Evolutionary conservation across 345 rosid species (phyloP).

Genomic region (Dipteronia sinensis): DNA sequence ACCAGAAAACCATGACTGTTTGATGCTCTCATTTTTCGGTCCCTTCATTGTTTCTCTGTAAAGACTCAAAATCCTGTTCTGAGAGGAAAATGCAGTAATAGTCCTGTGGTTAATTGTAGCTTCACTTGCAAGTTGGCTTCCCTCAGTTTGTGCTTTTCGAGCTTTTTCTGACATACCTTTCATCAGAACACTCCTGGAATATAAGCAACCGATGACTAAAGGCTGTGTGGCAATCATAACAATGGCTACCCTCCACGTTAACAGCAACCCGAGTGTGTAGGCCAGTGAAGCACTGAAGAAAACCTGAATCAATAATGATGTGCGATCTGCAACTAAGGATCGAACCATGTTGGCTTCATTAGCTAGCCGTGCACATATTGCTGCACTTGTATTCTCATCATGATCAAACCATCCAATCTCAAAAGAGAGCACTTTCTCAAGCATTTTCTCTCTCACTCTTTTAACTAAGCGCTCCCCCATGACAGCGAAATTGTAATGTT

Average conservation of each 20-base stretch:
- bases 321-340: slow-evolving; percentile 44
- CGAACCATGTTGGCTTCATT: slow-evolving; percentile 43
- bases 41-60: slow-evolving; percentile 37
- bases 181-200: slow-evolving; percentile 45
- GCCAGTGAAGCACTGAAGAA: slow-evolving; percentile 41
- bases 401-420: slow-evolving; percentile 56
- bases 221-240: slow-evolving; percentile 55
- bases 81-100: slow-evolving; percentile 54
- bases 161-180: slow-evolving; percentile 51
- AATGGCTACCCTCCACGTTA: slow-evolving; percentile 49
- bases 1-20: slow-evolving; percentile 55
- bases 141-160: slow-evolving; percentile 38
- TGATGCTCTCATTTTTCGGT: slow-evolving; percentile 41
- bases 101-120: slow-evolving; percentile 52
- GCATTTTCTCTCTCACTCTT: slow-evolving; percentile 42
- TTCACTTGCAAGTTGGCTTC: slow-evolving; percentile 54
- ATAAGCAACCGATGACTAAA: slow-evolving; percentile 43
- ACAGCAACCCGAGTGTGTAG: slow-evolving; percentile 30
- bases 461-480: slow-evolving; percentile 48
- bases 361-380: slow-evolving; percentile 43
- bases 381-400: slow-evolving; percentile 53
- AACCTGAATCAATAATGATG: slow-evolving; percentile 44
- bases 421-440: slow-evolving; percentile 42
- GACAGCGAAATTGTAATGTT: slow-evolving; percentile 53
- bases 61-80: slow-evolving; percentile 38